A percentile compares a stretch with the other conserved stretches of the same genome.
These are phyloP conservation scores for Xylaria cubensis DNA, from an alignment of 495 filamentous ascomycete species.

Conservation along the genomic window DNA sequence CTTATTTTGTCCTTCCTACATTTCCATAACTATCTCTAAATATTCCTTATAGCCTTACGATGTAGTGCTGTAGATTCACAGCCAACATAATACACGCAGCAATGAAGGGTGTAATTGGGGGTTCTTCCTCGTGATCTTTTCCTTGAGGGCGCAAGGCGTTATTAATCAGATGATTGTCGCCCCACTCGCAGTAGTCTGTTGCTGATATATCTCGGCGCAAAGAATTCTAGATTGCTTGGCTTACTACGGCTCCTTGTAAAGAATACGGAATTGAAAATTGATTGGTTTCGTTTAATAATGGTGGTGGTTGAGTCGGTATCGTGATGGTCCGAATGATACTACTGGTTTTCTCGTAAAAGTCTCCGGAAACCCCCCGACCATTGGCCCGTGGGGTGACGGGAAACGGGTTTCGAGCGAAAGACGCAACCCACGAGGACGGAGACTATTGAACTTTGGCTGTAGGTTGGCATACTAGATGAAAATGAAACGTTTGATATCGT, in stretches of 20 bases:
- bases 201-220: not conserved
- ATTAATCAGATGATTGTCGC: not conserved
- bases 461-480: not conserved
- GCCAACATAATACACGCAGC: not conserved
- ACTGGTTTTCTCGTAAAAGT: not conserved
- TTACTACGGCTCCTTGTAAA: not conserved
- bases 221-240: not conserved
- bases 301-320: not conserved
- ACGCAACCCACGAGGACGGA: not conserved
- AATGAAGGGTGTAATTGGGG: not conserved
- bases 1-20: not conserved
- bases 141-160: not conserved
- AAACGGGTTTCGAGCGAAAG: not conserved
- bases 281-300: not conserved
- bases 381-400: not conserved
- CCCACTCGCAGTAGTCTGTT: not conserved
- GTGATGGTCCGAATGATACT: not conserved
- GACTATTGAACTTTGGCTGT: not conserved
- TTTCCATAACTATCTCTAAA: not conserved
- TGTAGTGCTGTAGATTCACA: not conserved
- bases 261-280: not conserved
- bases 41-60: not conserved
- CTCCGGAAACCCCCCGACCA: constrained; percentile 7
- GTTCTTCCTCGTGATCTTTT: not conserved
- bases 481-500: not conserved